Conservation (phyloP, 176 grass and related monocot species). For the Carex littledalei region DNA sequence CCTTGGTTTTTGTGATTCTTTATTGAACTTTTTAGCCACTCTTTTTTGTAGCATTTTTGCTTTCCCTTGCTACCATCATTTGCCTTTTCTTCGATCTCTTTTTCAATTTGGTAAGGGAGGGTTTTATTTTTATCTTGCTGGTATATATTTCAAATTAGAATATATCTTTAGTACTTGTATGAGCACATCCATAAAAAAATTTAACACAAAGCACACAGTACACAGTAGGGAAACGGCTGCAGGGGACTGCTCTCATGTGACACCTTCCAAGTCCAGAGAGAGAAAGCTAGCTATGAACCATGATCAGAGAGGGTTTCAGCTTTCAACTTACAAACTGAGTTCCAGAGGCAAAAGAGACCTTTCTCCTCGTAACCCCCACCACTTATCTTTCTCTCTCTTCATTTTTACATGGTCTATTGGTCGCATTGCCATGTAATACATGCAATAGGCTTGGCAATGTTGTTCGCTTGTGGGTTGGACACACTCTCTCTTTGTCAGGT, state of each 20-base stretch:
- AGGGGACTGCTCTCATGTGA: constrained; percentile 47
- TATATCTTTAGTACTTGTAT: not conserved
- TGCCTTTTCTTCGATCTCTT: constrained; percentile 18
- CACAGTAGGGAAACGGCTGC: not conserved
- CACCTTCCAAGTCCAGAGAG: constrained; percentile 27
- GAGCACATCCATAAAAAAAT: not conserved
- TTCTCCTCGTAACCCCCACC: constrained; percentile 25
- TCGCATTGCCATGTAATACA: not conserved
- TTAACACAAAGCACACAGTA: not conserved
- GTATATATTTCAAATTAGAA: constrained; percentile 22
- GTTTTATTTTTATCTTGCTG: constrained; percentile 44
- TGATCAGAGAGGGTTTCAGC: constrained; percentile 21
- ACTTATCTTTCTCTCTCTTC: constrained; percentile 4
- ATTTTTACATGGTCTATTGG: not conserved
- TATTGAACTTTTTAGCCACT: constrained; percentile 21
- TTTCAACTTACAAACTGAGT: constrained; percentile 16
- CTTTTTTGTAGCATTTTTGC: constrained; percentile 23
- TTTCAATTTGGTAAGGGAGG: constrained; percentile 65
- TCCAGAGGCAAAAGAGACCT: constrained; percentile 22
- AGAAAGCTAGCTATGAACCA: constrained; percentile 16
- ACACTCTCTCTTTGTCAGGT: constrained; percentile 13
- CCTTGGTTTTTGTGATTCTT: constrained; percentile 18
- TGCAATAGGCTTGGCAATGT: constrained; percentile 15
- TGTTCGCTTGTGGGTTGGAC: constrained; percentile 21
- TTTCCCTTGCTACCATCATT: constrained; percentile 17